A percentile compares a stretch with the other conserved stretches of the same genome.
Evolutionary conservation across 805 yeast genomes (phyloP).

Genomic region (Metschnikowia aberdeeniae): DNA sequence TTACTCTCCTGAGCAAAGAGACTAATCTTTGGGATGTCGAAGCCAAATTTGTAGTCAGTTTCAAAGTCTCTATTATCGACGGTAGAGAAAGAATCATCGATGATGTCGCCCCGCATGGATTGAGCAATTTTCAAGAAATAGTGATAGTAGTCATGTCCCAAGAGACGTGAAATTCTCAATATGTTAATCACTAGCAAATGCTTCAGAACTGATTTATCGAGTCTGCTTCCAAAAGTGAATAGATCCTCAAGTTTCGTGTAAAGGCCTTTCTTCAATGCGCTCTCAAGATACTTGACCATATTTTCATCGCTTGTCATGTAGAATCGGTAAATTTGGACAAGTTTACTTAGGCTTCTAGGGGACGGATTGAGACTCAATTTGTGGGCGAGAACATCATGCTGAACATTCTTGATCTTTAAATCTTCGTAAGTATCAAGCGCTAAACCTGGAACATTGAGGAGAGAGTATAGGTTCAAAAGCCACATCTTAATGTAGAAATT

Average conservation of each 20-base stretch:
- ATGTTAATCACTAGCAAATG: conserved; percentile 33
- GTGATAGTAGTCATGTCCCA: conserved; percentile 25
- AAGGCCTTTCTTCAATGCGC: conserved; percentile 55
- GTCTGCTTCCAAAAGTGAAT: conserved; percentile 51
- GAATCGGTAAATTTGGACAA: conserved; percentile 37
- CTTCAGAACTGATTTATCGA: conserved; percentile 48
- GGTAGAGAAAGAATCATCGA: conserved; percentile 14
- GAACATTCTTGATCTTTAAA: conserved; percentile 69
- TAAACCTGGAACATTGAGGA: conserved; percentile 49
- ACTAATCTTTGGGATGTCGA: conserved; percentile 22
- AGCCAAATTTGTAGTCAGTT: conserved; percentile 51
- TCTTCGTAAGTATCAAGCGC: conserved; percentile 49
- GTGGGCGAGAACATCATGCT: conserved; percentile 65
- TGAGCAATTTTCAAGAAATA: conserved; percentile 24
- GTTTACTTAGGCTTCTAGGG: conserved; percentile 30
- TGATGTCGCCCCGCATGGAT: conserved; percentile 13
- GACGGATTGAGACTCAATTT: conserved; percentile 46
- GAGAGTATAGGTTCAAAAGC: conserved; percentile 60
- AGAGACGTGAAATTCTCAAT: conserved; percentile 30
- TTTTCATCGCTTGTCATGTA: conserved; percentile 55
- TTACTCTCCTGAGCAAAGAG: conserved; percentile 16
- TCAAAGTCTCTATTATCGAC: conserved; percentile 60
- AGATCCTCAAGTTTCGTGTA: conserved; percentile 68
- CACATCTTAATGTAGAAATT: conserved; percentile 71
- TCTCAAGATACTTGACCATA: conserved; percentile 42